Conservation (phyloP, 2,329 filamentous ascomycete genomes). For the Cytospora paraplurivora region DNA sequence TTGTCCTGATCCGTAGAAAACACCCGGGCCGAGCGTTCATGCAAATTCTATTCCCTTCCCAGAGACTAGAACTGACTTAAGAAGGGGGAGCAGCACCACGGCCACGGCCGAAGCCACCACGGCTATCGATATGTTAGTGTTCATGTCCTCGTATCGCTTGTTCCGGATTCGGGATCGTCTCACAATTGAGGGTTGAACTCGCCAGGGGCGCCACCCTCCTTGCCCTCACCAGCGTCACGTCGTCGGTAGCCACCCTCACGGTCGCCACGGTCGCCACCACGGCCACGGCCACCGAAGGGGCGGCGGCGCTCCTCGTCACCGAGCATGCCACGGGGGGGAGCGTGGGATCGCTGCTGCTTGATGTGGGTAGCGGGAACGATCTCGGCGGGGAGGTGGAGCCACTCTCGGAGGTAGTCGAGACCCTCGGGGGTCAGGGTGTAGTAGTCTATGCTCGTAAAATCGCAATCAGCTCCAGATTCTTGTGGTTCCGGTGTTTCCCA, state of each 20-base stretch:
- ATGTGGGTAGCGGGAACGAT: conserved; percentile 99
- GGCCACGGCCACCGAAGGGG: conserved; percentile 75
- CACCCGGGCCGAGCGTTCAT: conserved; percentile 30
- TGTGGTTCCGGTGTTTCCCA: neutral
- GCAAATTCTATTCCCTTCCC: conserved; percentile 28
- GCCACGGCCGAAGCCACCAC: conserved; percentile 87
- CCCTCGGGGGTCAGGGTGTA: conserved; percentile 99
- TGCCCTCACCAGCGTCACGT: conserved; percentile 81
- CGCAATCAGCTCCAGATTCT: conserved; percentile 5
- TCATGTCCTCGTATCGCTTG: conserved; percentile 40
- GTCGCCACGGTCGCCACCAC: conserved; percentile 70
- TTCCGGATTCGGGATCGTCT: conserved; percentile 39
- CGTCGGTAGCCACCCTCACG: conserved; percentile 91
- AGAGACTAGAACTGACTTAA: conserved; percentile 51
- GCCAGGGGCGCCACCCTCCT: conserved; percentile 90
- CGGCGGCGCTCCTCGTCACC: conserved; percentile 79
- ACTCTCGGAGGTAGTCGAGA: conserved; percentile 99
- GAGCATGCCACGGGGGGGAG: conserved; percentile 98
- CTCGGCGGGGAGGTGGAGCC: conserved; percentile 99
- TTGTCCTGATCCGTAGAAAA: conserved; percentile 23
- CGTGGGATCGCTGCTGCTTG: conserved; percentile 99
- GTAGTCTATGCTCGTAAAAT: conserved; percentile 64
- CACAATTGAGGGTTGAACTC: conserved; percentile 91
- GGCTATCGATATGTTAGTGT: conserved; percentile 50
- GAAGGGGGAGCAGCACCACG: conserved; percentile 74